Conservation (phyloP, 2,329 filamentous ascomycete genomes). For the Eutypella sp. region DNA sequence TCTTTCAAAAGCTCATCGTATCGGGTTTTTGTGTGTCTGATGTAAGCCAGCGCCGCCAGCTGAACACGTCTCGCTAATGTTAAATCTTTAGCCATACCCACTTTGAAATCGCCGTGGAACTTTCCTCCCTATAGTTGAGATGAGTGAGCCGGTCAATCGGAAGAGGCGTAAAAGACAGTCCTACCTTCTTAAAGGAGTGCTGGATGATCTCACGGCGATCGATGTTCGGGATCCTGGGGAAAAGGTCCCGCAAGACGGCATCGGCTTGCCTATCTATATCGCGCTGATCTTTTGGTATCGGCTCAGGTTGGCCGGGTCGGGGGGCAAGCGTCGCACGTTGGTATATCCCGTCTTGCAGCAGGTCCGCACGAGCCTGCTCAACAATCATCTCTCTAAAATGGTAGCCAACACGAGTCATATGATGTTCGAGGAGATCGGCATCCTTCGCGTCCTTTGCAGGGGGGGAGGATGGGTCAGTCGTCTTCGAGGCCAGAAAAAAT, state of each 20-base stretch:
- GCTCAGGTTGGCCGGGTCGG: constrained; percentile 41
- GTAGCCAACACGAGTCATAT: constrained; percentile 56
- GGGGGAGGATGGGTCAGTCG: constrained; percentile 9
- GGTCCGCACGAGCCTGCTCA: constrained; percentile 42
- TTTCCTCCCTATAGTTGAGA: constrained; percentile 37
- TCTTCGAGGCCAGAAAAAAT: neutral
- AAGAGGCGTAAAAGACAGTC: constrained; percentile 14
- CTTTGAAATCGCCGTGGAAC: constrained; percentile 49
- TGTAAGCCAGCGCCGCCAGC: constrained; percentile 61
- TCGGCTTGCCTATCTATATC: constrained; percentile 61
- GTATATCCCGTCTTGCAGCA: constrained; percentile 19
- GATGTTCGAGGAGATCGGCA: constrained; percentile 37
- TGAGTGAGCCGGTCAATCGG: neutral
- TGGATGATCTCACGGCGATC: constrained; percentile 59
- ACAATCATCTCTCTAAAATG: constrained; percentile 57
- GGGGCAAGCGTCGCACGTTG: constrained; percentile 20
- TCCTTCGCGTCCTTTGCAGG: constrained; percentile 27
- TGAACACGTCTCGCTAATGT: constrained; percentile 58
- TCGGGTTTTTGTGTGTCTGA: constrained; percentile 61
- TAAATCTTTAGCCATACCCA: constrained; percentile 52
- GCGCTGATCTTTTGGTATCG: constrained; percentile 53
- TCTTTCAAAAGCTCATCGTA: constrained; percentile 59
- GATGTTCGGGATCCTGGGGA: constrained; percentile 60
- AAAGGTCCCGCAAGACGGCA: constrained; percentile 56
- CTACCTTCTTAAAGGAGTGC: constrained; percentile 58